Evolutionary conservation across 768 basidiomycete species (phyloP), one percentile per base, ranked within the genome.

Genomic region (Suillus americanus): DNA sequence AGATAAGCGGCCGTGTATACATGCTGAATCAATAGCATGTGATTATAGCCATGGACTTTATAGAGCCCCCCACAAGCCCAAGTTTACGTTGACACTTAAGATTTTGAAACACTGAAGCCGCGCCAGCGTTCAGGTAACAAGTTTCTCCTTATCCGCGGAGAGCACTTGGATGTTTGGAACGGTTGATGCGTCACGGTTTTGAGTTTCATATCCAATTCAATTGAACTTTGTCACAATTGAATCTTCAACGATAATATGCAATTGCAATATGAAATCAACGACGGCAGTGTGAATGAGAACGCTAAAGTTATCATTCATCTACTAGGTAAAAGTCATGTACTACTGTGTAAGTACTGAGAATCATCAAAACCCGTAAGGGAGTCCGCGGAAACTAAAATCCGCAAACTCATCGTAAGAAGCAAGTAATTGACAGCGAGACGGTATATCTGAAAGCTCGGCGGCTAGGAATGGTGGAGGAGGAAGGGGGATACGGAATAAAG

Each of bases 321-420:
- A 66, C 65, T 69, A 66, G 41, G 46, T 62, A 62, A 35, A 53
- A 61, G 12, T 30, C 41, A 41, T 40, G 20, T 59, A 59, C 57
- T 59, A 59, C 56, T 57, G 25, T 38, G 37, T 16, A 40, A 57
- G 56, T 57, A 57, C 43, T 55, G 60, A 65, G 67, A 67, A 63
- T 70, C 74, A 60, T 72, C 18, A 64, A 65, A 50, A 35, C 62
- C 65, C 65, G 63, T 65, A 60, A 68, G 62, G 63, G 57, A 28
- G 57, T 23, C 64, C 64, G 75, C 74, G 75, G 72, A 75, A 71
- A 70, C 69, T 75, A 71, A 75, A 75, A 69, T 77, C 72, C 72
- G 74, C 57, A 41, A 41, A 59, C 57, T 30, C 10, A 28, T 59
- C 57, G 16, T 59, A 25, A 57, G 38, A 57, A 57, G 9, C 23